Evolutionary conservation across 306 rosid genomes (phyloP).

Genomic region (Carpinus fangiana): DNA sequence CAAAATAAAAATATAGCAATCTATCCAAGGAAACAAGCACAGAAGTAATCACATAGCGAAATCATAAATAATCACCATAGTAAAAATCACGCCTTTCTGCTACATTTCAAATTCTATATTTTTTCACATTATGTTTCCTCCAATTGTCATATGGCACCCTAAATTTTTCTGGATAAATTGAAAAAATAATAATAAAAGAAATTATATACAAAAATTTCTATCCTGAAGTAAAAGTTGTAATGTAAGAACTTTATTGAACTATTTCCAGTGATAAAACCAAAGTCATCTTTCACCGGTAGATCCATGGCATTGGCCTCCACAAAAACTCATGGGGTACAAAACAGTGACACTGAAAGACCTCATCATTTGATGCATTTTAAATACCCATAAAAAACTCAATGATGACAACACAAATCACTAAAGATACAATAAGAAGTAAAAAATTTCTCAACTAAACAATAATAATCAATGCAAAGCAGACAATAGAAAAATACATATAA

Average conservation of each 20-base stretch:
- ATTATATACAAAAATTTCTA: not conserved
- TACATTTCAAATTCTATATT: not conserved
- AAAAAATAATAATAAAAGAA: not conserved
- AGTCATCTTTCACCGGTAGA: not conserved
- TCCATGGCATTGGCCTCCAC: not conserved
- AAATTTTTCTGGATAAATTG: not conserved
- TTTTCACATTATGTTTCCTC: not conserved
- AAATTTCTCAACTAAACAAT: not conserved
- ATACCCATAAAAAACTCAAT: not conserved
- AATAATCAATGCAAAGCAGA: not conserved
- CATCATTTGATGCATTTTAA: not conserved
- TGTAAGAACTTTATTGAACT: not conserved
- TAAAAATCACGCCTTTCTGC: not conserved
- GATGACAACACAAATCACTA: not conserved
- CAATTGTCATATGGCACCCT: not conserved
- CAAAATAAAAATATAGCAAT: not conserved
- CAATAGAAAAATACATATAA: not conserved
- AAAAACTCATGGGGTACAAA: not conserved
- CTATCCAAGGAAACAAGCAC: constrained; percentile 3
- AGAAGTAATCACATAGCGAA: not conserved
- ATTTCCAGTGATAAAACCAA: not conserved
- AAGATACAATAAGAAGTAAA: not conserved
- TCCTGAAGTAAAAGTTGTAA: not conserved
- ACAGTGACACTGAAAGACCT: not conserved
- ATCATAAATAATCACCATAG: not conserved